Evolutionary conservation across 2,329 filamentous ascomycete species (phyloP), one percentile per base, ranked within the genome.

Genomic region (Phyllosticta ampelicida): DNA sequence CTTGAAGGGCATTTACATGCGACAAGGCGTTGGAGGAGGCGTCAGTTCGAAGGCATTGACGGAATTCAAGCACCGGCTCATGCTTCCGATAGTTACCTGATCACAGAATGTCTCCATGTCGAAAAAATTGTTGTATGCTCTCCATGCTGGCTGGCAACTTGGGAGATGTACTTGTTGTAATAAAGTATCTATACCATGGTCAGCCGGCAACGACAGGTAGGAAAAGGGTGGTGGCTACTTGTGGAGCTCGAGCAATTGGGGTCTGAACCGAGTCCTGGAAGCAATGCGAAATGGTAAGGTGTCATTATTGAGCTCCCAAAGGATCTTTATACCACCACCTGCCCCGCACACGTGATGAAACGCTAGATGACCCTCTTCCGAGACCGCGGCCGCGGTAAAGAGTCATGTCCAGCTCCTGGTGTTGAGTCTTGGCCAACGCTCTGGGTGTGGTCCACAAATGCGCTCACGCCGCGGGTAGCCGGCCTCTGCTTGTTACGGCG

Each of bases 31-130:
- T 55, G 60, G 48, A 53, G 52, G 53, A 20, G 51, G 50, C 54
- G 29, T 52, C 52, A 48, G 54, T 52, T 52, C 61, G 18, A 55
- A 55, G 48, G 16, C 21, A 48, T 63, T 58, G 63, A 26, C 66
- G 64, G 20, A 56, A 21, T 29, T 53, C 70, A 67, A 71, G 72
- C 71, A 73, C 71, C 71, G 70, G 71, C 70, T 67, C 71, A 73
- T 73, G 71, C 70, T 65, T 30, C 56, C 50, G 53, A 56, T 60
- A 20, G 19, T 28, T 54, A 55, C 52, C 55, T 59, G 57, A 59
- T 49, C 52, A 53, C 28, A 21, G 56, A 59, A 52, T 52, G 52
- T 52, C 30, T 59, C 53, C 57, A 59, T 59, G 51, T n/a, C 49
- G 57, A 59, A 59, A 49, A 20, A 8, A 19, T 44, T 36, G 51